Evolutionary conservation across 345 rosid species (phyloP).

Genomic region (Alliaria petiolata): DNA sequence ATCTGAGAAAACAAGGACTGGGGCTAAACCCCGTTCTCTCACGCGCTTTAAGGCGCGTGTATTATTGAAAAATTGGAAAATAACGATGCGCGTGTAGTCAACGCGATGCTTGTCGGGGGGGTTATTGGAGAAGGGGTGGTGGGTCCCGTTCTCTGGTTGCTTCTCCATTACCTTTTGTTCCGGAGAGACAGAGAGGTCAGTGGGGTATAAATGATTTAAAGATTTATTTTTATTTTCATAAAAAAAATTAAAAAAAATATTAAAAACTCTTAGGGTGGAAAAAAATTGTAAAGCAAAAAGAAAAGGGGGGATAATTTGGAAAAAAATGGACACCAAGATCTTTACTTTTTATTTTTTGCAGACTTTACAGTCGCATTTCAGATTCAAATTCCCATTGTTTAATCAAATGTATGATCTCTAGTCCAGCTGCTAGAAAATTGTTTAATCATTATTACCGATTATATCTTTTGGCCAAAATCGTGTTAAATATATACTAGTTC

Average conservation of each 20-base stretch:
- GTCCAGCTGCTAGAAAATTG: constrained; percentile 5
- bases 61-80: accelerated
- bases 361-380: constrained; percentile 27
- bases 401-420: too few relatives aligned
- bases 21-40: background rate
- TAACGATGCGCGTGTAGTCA: background rate
- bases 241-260: too few relatives aligned
- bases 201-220: constrained; percentile 34
- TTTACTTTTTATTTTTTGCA: constrained; percentile 1
- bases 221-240: background rate
- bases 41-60: constrained; percentile 34
- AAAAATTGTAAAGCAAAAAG: constrained; percentile 10
- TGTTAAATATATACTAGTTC: background rate
- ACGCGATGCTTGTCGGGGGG: background rate
- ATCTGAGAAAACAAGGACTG: constrained; percentile 31
- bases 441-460: background rate
- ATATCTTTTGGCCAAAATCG: background rate
- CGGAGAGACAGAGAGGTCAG: constrained; percentile 35
- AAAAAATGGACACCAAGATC: constrained; percentile 23
- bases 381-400: constrained; percentile 1
- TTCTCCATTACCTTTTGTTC: constrained; percentile 39
- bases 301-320: background rate
- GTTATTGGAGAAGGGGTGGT: constrained; percentile 5
- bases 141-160: constrained; percentile 43
- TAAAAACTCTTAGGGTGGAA: background rate